A percentile compares a stretch with the other conserved stretches of the same genome.
Evolutionary conservation across 108 stramenopile species (phyloP).

Genomic region (Schizochytrium sp.): DNA sequence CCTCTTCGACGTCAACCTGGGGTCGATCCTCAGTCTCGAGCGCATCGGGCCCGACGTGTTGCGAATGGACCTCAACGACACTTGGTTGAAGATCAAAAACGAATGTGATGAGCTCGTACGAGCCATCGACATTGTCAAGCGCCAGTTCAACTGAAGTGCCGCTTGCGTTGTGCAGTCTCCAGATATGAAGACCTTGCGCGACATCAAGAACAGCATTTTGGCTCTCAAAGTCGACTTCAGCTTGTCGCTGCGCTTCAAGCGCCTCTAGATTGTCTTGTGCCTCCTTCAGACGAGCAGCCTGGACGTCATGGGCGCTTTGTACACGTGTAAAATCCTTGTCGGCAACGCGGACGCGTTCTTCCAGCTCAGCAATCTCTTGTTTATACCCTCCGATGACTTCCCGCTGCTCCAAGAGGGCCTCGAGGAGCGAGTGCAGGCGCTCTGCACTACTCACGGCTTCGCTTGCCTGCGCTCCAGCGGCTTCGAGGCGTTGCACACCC

Average conservation of each 20-base stretch:
- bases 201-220: neutral
- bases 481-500: neutral
- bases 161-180: neutral
- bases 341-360: neutral
- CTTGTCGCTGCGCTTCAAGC: neutral
- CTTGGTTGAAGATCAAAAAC: neutral
- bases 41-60: neutral
- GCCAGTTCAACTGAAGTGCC: neutral
- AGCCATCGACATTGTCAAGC: neutral
- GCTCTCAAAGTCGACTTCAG: neutral
- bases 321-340: neutral
- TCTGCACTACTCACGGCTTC: neutral
- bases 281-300: neutral
- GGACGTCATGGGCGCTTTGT: neutral
- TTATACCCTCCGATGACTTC: neutral
- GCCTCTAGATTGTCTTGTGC: neutral
- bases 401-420: constrained; percentile 7
- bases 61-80: neutral
- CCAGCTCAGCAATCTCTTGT: neutral
- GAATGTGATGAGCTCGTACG: neutral
- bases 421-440: neutral
- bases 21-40: neutral
- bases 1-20: neutral
- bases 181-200: neutral
- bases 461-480: neutral